Percentiles rank a stretch among this genome's conserved stretches.
These are phyloP conservation scores for Leccinum pseudoinsigne DNA, from an alignment of 1,284 basidiomycete genomes.

Conservation along the genomic window DNA sequence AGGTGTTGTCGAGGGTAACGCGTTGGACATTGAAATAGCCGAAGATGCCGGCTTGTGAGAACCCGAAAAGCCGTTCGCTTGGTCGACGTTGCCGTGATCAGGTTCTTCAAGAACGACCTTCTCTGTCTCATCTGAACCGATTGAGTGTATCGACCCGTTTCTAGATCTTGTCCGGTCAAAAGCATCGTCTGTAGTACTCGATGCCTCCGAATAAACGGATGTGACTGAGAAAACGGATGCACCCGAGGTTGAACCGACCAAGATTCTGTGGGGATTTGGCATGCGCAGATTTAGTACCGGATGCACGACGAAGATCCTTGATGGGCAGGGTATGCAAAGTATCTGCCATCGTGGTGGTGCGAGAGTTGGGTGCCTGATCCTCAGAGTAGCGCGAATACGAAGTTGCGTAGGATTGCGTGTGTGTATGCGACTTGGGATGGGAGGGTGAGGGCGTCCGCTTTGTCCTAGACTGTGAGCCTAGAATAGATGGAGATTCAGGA, in stretches of 20 bases:
- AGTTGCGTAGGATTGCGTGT: slow-evolving; percentile 17
- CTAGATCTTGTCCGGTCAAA: slow-evolving; percentile 12
- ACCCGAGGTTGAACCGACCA: slow-evolving; percentile 27
- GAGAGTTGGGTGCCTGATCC: slow-evolving; percentile 10
- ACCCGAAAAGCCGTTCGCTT: slow-evolving; percentile 8
- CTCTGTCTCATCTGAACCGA: slow-evolving; percentile 21
- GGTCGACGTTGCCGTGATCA: slow-evolving; percentile 12
- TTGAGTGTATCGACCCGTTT: slow-evolving; percentile 19
- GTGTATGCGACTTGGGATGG: slow-evolving; percentile 15
- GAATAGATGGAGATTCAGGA: slow-evolving; percentile 26
- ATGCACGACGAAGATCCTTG: background rate
- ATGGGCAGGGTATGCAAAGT: background rate
- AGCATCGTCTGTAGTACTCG: slow-evolving; percentile 24
- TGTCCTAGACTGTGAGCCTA: slow-evolving; percentile 17
- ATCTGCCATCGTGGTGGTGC: slow-evolving; percentile 8
- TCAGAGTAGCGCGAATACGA: slow-evolving; percentile 19
- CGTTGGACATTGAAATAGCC: slow-evolving; percentile 9
- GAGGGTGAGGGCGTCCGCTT: slow-evolving; percentile 23
- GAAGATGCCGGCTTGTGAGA: background rate
- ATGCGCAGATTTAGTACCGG: slow-evolving; percentile 14
- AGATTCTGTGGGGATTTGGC: slow-evolving; percentile 15
- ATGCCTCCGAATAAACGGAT: slow-evolving; percentile 31
- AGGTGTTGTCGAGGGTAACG: background rate
- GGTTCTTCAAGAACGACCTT: slow-evolving; percentile 12
- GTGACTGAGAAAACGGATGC: slow-evolving; percentile 29